Conservation (phyloP, 441 rosid species). For the Kokia cookei region DNA sequence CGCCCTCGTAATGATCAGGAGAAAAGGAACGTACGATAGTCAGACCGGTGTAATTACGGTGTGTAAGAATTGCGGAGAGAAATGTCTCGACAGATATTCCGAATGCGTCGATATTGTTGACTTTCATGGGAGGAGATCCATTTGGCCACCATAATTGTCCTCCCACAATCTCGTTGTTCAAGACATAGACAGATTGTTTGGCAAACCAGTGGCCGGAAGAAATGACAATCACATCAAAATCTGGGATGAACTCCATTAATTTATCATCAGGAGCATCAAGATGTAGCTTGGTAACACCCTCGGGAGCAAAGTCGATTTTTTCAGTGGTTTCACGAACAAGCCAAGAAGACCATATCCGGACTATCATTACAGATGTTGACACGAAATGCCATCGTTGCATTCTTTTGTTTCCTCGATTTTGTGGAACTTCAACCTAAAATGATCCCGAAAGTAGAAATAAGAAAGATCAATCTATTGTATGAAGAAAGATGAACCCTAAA, state of each 20-base stretch:
- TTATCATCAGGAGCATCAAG: conserved; percentile 72
- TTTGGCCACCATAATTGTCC: conserved; percentile 94
- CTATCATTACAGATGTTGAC: conserved; percentile 64
- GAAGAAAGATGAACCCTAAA: background rate
- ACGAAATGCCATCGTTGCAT: conserved; percentile 83
- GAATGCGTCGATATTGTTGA: conserved; percentile 77
- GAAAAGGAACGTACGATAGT: conserved; percentile 77
- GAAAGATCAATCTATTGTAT: background rate
- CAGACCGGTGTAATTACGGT: conserved; percentile 76
- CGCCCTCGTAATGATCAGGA: conserved; percentile 96
- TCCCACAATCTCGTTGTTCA: conserved; percentile 80
- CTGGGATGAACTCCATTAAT: conserved; percentile 63
- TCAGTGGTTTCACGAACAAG: conserved; percentile 66
- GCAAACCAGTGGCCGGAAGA: conserved; percentile 99
- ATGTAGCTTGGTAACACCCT: conserved; percentile 70
- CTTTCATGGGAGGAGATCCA: conserved; percentile 58
- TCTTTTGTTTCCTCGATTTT: conserved; percentile 73
- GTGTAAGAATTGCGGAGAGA: conserved; percentile 51
- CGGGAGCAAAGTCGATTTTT: conserved; percentile 62
- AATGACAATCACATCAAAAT: conserved; percentile 69
- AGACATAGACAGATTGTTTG: conserved; percentile 79
- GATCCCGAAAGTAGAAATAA: background rate
- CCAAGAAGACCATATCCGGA: conserved; percentile 97
- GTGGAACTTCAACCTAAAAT: conserved; percentile 84
- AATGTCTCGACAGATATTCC: conserved; percentile 82